Evolutionary conservation across 495 filamentous ascomycete species (phyloP).

Genomic region (Mycothermus thermophilus): DNA sequence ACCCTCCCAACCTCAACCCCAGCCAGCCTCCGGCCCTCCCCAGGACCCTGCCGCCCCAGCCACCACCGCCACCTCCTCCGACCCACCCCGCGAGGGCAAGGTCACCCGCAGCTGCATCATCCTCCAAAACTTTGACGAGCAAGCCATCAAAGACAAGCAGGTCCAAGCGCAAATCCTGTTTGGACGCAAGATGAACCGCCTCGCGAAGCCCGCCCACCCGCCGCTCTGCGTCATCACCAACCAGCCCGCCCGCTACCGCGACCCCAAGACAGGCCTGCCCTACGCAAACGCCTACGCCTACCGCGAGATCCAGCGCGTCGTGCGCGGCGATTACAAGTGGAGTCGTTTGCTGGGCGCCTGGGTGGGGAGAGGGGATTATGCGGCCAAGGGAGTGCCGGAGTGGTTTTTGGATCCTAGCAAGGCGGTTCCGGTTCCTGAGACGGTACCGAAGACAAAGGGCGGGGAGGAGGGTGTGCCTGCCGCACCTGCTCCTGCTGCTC

Average conservation of each 20-base stretch:
- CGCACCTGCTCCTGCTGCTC: too few species aligned
- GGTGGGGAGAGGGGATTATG: conserved; percentile 45
- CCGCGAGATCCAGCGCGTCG: conserved; percentile 52
- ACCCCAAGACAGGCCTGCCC: conserved; percentile 61
- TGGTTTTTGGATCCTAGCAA: conserved; percentile 43
- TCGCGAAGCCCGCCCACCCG: conserved; percentile 31
- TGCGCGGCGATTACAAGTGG: conserved; percentile 55
- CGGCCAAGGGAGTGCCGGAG: conserved; percentile 54
- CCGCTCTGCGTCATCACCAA: conserved; percentile 67
- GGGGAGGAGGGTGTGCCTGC: too few species aligned
- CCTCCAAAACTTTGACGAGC: conserved; percentile 42
- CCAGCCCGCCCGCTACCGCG: conserved; percentile 60
- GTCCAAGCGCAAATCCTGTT: conserved; percentile 42
- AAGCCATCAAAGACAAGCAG: conserved; percentile 38
- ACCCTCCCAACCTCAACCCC: too few species aligned
- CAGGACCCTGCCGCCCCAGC: too few species aligned
- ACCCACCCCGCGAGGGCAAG: conserved; percentile 19
- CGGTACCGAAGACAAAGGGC: not conserved
- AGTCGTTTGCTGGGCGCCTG: conserved; percentile 64
- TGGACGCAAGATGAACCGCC: conserved; percentile 38
- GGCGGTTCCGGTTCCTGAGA: conserved; percentile 5
- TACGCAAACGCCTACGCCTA: conserved; percentile 66
- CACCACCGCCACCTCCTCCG: conserved; percentile 2
- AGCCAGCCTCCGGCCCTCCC: too few species aligned
- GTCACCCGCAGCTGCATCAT: conserved; percentile 40